Evolutionary conservation across 1,284 basidiomycete genomes (phyloP), one percentile per base, ranked within the genome.

Genomic region (Microbotryum lychnidis-dioicae): DNA sequence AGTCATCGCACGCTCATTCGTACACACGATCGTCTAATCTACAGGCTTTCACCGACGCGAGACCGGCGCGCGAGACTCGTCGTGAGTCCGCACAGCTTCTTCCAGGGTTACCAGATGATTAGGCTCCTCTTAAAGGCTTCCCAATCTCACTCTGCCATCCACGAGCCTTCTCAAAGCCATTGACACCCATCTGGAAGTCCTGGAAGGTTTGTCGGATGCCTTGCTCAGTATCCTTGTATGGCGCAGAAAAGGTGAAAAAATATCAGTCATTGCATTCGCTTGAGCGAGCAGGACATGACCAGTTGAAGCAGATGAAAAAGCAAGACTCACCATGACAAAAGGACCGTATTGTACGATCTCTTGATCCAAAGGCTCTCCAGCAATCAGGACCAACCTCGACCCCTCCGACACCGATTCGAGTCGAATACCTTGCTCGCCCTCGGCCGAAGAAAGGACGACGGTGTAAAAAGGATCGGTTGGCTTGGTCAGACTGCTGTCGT

Each of bases 121-220:
- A 42, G 16, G 37, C 37, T 42, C 37, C 37, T 42, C 37, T 14
- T 18, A 42, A 42, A 18, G 37, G 37, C 42, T 50, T 71, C 8
- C 81, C 91, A 71, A 94, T 93, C 73, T 85, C 80, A 70, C 87
- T 90, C 77, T 85, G 82, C 93, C 92, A 97, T 6, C 80, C 84
- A 60, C 86, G 84, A 0, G 90, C 91, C 55, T 86, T 85, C 76
- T 97, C 93, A 73, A 97, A 97, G 0, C 93, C 93, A 73, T 97
- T 96, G 65, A 72, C 77, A 21, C 83, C 86, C 50, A 77, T 75
- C 77, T 86, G 87, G 84, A 85, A 96, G 73, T 97, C 93, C 50
- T 83, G 71, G 61, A 97, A 75, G 0, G 92, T 89, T 73, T 88
- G 79, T 71, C 87, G 82, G 42, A 94, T 89, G 69, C 92, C 91